Conservation (phyloP, 208 protist genomes). For the Leishmania tarentolae region DNA sequence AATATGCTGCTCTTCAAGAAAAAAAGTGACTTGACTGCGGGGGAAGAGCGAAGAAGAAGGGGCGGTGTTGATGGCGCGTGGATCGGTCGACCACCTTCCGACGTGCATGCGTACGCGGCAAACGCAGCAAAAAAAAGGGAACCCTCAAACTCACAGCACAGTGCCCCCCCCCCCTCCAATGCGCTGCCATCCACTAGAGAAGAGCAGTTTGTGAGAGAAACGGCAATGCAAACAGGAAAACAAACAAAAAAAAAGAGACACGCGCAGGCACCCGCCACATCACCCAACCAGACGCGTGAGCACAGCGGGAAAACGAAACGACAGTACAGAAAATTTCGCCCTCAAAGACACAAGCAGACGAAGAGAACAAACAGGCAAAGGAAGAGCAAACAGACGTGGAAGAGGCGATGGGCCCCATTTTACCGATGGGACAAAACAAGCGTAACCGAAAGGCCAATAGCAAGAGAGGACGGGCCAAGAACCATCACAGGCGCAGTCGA, state of each 20-base stretch:
- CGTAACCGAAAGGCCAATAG: neutral
- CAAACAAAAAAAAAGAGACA: conserved; percentile 1
- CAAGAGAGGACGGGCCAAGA: neutral
- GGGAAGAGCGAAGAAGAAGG: neutral
- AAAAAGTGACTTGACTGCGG: neutral
- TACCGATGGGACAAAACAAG: neutral
- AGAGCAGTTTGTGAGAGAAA: neutral
- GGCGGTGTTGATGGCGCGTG: neutral
- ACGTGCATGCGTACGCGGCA: neutral
- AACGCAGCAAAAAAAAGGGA: neutral
- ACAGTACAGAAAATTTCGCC: neutral
- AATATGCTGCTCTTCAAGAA: neutral
- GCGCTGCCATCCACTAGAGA: neutral
- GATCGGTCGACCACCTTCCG: neutral
- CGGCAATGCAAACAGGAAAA: neutral
- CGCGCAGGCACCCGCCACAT: neutral
- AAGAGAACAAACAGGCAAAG: neutral
- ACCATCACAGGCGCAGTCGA: neutral
- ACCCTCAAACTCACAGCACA: no score
- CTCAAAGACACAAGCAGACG: no score
- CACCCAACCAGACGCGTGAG: conserved; percentile 4
- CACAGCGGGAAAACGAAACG: neutral
- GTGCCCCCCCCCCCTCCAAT: no score
- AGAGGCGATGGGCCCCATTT: neutral
- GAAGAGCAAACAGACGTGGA: neutral